Evolutionary conservation across 2,329 filamentous ascomycete species (phyloP).

Genomic region (Fusarium redolens): DNA sequence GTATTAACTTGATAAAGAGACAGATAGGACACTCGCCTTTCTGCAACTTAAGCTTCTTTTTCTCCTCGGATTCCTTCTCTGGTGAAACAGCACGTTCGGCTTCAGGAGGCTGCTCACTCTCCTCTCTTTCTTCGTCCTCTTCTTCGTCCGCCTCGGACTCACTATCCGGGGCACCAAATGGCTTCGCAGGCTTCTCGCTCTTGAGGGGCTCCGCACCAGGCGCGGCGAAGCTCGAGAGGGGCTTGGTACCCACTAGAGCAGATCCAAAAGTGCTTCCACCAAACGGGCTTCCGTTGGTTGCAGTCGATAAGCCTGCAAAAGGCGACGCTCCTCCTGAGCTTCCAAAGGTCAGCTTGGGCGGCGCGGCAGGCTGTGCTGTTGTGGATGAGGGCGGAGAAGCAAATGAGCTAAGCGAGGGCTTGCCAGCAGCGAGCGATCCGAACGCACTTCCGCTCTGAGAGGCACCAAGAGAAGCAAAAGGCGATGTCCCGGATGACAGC

Average conservation of each 20-base stretch:
- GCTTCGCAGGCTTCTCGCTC: conserved; percentile 72
- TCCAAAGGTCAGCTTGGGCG: conserved; percentile 64
- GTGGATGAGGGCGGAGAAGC: conserved; percentile 45
- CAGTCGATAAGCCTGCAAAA: conserved; percentile 58
- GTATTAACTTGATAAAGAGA: conserved; percentile 6
- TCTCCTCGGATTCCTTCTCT: conserved; percentile 69
- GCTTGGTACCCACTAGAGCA: conserved; percentile 54
- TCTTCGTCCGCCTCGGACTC: conserved; percentile 65
- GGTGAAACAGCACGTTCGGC: conserved; percentile 58
- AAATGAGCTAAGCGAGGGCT: conserved; percentile 49
- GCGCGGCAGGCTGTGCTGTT: conserved; percentile 43
- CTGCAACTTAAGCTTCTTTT: conserved; percentile 74
- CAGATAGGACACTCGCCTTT: conserved; percentile 65
- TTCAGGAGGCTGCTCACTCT: conserved; percentile 58
- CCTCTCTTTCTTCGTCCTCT: conserved; percentile 54
- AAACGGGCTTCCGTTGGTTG: conserved; percentile 55
- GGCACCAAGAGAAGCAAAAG: conserved; percentile 68
- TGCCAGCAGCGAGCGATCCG: conserved; percentile 54
- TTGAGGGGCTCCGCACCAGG: conserved; percentile 61
- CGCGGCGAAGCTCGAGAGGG: conserved; percentile 76
- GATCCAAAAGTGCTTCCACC: conserved; percentile 55
- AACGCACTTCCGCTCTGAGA: conserved; percentile 63
- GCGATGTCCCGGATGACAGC: conserved; percentile 71
- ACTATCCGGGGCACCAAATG: conserved; percentile 82
- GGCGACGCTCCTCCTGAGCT: conserved; percentile 56